Percentiles rank a stretch among this genome's conserved stretches.
These are phyloP conservation scores for Tolypocladium capitatum DNA, from an alignment of 2,329 filamentous ascomycete genomes.

Conservation along the genomic window DNA sequence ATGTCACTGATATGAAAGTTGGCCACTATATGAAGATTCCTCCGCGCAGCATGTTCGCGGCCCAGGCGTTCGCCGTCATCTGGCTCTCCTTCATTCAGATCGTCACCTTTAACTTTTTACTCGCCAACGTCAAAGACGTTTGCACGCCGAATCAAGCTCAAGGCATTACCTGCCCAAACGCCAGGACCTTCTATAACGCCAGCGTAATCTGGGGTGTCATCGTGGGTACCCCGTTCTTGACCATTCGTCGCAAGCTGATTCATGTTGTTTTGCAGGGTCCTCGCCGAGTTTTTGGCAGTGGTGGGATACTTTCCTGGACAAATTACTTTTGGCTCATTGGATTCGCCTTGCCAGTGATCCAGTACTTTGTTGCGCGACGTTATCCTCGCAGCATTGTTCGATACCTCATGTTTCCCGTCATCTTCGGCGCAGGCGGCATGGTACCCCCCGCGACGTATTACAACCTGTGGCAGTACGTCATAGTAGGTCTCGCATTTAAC, in stretches of 20 bases:
- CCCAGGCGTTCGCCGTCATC: constrained; percentile 25
- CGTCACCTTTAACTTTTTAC: constrained; percentile 23
- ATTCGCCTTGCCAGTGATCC: constrained; percentile 29
- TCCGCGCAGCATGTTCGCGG: constrained; percentile 33
- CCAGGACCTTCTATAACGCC: constrained; percentile 45
- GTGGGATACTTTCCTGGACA: no score
- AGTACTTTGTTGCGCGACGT: constrained; percentile 32
- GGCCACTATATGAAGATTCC: constrained; percentile 41
- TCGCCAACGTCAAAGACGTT: constrained; percentile 34
- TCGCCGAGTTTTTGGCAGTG: no score
- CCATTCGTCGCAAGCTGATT: no score
- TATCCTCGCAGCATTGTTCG: constrained; percentile 30
- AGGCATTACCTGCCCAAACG: constrained; percentile 42
- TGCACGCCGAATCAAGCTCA: constrained; percentile 34
- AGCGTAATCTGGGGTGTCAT: constrained; percentile 52
- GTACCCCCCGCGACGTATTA: constrained; percentile 43
- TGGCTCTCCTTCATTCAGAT: constrained; percentile 25
- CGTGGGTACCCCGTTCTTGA: no score
- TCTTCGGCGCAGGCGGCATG: constrained; percentile 36
- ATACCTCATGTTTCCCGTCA: constrained; percentile 37
- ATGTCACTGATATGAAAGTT: constrained; percentile 36
- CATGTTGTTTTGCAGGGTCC: no score
- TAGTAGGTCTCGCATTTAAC: constrained; percentile 42
- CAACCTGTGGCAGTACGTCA: constrained; percentile 40
- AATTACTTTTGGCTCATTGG: constrained; percentile 45